A percentile compares a stretch with the other conserved stretches of the same genome.
phyloP scores from a whole-genome alignment of 140 eudicot species.

The Cichorium intybus region DNA sequence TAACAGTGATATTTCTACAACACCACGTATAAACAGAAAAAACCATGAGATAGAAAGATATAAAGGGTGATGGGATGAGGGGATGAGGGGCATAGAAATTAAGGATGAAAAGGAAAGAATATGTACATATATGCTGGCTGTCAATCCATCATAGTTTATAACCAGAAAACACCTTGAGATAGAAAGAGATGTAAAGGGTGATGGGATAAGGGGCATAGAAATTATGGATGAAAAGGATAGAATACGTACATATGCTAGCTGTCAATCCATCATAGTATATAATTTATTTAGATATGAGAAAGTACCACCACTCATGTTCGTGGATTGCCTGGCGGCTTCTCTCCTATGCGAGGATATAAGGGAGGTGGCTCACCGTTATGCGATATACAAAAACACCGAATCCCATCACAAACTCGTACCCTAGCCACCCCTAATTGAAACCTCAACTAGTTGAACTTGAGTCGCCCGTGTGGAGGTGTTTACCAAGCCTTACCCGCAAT shows the following conservation, averaged over 20 bases:
- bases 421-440: no score
- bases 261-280: background rate
- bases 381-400: no score
- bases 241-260: background rate
- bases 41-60: slow-evolving; percentile 13
- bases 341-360: no score
- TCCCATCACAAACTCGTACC: no score
- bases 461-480: no score
- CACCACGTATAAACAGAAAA: slow-evolving; percentile 10
- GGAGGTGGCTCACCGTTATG: no score
- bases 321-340: no score
- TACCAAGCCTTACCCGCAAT: no score
- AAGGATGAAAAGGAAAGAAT: background rate
- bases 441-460: no score
- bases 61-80: background rate
- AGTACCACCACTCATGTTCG: no score
- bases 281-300: background rate
- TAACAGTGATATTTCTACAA: background rate
- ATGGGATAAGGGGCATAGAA: slow-evolving; percentile 7
- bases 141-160: background rate
- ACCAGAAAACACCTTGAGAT: slow-evolving; percentile 15
- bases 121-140: background rate
- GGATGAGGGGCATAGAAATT: slow-evolving; percentile 3
- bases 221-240: background rate
- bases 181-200: background rate